These are phyloP conservation scores for Musa balbisiana DNA, from an alignment of 202 grass and related monocot species.

Conservation along the genomic window DNA sequence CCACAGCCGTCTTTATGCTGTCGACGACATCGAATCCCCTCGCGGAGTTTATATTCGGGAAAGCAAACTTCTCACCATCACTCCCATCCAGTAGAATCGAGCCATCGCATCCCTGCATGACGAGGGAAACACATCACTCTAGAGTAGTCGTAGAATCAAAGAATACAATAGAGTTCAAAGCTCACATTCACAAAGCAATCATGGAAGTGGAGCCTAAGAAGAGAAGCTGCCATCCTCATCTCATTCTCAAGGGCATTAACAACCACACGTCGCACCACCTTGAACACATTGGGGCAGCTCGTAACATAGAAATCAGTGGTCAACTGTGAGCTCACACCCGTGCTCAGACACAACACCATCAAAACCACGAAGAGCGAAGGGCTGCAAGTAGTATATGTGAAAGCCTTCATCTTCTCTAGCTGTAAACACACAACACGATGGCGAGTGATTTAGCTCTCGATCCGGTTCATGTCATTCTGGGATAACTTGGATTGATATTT, in stretches of 20 bases:
- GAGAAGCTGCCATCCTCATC: slow-evolving; percentile 5
- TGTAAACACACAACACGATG: too few relatives aligned
- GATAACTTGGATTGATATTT: too few relatives aligned
- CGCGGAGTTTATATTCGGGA: slow-evolving; percentile 50
- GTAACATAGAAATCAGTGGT: slow-evolving; percentile 44
- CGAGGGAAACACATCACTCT: too few relatives aligned
- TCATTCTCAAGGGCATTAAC: slow-evolving; percentile 31
- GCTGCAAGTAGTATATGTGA: too few relatives aligned
- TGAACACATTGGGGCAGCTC: slow-evolving; percentile 48
- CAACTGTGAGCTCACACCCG: slow-evolving; percentile 36
- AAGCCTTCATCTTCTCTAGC: background rate
- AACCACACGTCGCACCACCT: slow-evolving; percentile 46
- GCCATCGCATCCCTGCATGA: slow-evolving; percentile 66
- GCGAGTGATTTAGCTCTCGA: too few relatives aligned
- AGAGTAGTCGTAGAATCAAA: too few relatives aligned
- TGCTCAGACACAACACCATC: slow-evolving; percentile 34
- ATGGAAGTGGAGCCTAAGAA: slow-evolving; percentile 13
- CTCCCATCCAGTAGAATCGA: slow-evolving; percentile 60
- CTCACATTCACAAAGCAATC: slow-evolving; percentile 11
- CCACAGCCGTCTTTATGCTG: slow-evolving; percentile 55
- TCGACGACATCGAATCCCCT: slow-evolving; percentile 82
- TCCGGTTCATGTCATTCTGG: too few relatives aligned
- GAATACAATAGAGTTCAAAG: too few relatives aligned
- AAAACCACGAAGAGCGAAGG: background rate
- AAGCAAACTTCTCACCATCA: slow-evolving; percentile 44